A percentile compares a stretch with the other conserved stretches of the same genome.
Conservation (phyloP, 2,329 filamentous ascomycete genomes). For the Pseudogymnoascus sp. region DNA sequence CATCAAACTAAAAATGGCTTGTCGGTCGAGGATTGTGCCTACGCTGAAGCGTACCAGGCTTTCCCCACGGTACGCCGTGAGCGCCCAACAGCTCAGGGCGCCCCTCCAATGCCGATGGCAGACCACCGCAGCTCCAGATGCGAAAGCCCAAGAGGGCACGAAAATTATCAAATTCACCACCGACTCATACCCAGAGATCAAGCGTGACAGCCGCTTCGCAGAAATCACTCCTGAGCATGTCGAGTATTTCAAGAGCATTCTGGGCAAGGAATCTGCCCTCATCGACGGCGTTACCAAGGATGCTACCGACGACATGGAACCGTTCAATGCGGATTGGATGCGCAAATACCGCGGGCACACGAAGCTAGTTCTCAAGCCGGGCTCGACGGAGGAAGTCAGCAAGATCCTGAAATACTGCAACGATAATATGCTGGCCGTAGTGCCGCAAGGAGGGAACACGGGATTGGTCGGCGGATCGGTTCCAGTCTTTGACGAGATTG, state of each 20-base stretch:
- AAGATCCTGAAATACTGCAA: slow-evolving; percentile 92
- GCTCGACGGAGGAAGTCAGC: slow-evolving; percentile 80
- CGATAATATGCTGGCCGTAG: slow-evolving; percentile 82
- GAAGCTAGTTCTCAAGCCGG: slow-evolving; percentile 79
- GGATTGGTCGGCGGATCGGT: slow-evolving; percentile 93
- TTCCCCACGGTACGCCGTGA: background rate
- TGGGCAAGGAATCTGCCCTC: slow-evolving; percentile 72
- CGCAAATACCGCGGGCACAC: slow-evolving; percentile 92
- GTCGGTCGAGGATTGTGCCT: slow-evolving; percentile 7
- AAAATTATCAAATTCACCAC: slow-evolving; percentile 68
- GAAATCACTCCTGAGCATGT: slow-evolving; percentile 74
- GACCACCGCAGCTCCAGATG: slow-evolving; percentile 26
- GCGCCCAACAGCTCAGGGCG: slow-evolving; percentile 17
- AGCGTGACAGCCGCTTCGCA: slow-evolving; percentile 71
- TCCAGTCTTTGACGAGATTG: slow-evolving; percentile 96
- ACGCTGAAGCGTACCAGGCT: background rate
- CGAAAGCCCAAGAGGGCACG: slow-evolving; percentile 23
- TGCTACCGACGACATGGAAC: slow-evolving; percentile 72
- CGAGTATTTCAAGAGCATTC: slow-evolving; percentile 70
- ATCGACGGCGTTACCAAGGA: slow-evolving; percentile 76
- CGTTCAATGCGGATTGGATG: slow-evolving; percentile 99
- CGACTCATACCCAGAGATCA: slow-evolving; percentile 76
- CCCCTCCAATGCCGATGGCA: background rate
- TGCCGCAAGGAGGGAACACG: slow-evolving; percentile 95
- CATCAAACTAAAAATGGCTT: slow-evolving; percentile 9